Conservation (phyloP, 2,329 filamentous ascomycete genomes). For the Colletotrichum incanum region DNA sequence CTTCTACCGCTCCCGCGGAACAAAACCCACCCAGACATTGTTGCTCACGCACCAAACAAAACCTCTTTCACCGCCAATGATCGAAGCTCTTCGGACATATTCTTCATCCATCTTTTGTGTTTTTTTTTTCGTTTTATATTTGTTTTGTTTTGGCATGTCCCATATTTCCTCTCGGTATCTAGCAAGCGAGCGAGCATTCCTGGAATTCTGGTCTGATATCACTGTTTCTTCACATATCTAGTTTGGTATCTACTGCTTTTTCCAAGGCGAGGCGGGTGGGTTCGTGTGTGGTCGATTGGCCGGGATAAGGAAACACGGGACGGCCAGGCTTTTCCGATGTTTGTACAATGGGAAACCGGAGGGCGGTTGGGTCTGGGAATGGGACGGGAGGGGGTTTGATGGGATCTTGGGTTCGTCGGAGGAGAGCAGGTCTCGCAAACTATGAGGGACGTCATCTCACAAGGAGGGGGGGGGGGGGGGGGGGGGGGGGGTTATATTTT, state of each 20-base stretch:
- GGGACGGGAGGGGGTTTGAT: background rate
- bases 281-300: background rate
- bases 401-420: conserved; percentile 1
- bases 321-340: conserved; percentile 26
- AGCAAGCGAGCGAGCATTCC: conserved; percentile 50
- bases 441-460: conserved; percentile 34
- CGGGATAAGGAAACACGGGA: conserved; percentile 29
- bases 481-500: too few relatives aligned
- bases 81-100: conserved; percentile 44
- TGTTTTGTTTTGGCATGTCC: conserved; percentile 45
- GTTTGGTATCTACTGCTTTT: conserved; percentile 47
- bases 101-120: conserved; percentile 36
- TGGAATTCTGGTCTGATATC: conserved; percentile 37
- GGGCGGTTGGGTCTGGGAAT: conserved; percentile 15
- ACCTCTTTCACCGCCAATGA: conserved; percentile 46
- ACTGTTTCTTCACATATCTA: conserved; percentile 37
- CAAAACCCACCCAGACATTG: conserved; percentile 53
- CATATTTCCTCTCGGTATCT: conserved; percentile 52
- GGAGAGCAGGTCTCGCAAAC: conserved; percentile 43
- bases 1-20: conserved; percentile 52
- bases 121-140: conserved; percentile 47
- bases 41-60: conserved; percentile 65
- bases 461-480: too few relatives aligned
- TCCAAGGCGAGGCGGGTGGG: conserved; percentile 24
- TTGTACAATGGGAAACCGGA: conserved; percentile 30